Base-by-base conservation (phyloP, 441 rosid species). In the Capsella rubella region DNA sequence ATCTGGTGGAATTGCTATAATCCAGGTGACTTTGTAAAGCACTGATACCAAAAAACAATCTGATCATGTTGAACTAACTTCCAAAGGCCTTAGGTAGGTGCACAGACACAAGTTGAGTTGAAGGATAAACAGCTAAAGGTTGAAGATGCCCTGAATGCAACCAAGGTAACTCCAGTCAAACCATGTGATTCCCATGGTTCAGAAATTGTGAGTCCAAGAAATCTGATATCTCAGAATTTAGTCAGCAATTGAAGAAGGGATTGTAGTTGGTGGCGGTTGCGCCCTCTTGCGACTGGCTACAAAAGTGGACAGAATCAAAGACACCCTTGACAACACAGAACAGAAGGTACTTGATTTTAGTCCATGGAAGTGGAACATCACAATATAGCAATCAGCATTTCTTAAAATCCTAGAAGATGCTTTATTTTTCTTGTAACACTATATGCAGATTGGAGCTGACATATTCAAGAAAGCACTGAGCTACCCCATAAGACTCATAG, bases 91-190 rank as follows among this genome's bases (percentile, higher is more conserved):
- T 73, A 94, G 96, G 97, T 90, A 18, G 99, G 99, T 78, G 97
- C 97, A 71, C 97, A 88, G 66, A 95, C 97, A 2, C 86, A 85
- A 74, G 87, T 90, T 61, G 97, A 95, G 78, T 75, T 90, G 83
- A 95, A 90, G 82, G 99, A 95, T 75, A 95, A 92, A 73, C 91
- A 89, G 81, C 86, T 92, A 51, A 86, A 89, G 61, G 80, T 87
- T 35, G 99, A 92, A 84, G 99, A 92, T 87, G 97, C 99, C 75
- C 69, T 92, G 73, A 95, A 95, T 79, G 97, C 99, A 54, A 95
- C 99, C 5, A 95, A 95, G 97, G 97, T 90, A 67, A 64, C 56
- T 69, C 65, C 47, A 67, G 69, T 72, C 47, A 60, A 46, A 55
- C 12, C 71, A 54, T 60, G 51, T 0, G 43, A 66, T 37, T 31